Conservation (phyloP, 78 protist species). For the Protostelium mycophagum region DNA sequence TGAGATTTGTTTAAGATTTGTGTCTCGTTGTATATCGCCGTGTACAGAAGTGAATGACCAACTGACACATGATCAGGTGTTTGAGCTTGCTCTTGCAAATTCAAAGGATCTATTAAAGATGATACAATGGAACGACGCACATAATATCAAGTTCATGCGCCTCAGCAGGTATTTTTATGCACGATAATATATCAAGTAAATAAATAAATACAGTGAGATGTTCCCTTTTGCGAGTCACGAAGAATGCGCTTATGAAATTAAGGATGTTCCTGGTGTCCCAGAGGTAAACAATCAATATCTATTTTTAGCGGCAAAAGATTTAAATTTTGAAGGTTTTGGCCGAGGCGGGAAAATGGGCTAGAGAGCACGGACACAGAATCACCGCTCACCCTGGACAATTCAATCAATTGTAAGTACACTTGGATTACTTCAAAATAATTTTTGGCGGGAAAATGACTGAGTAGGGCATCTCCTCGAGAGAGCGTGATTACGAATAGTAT, state of each 20-base stretch:
- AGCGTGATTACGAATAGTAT: background rate
- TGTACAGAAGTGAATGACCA: background rate
- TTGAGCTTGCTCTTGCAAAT: background rate
- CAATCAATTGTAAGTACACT: background rate
- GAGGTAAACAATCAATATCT: background rate
- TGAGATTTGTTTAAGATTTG: too few relatives aligned
- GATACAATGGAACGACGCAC: background rate
- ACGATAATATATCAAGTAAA: too few relatives aligned
- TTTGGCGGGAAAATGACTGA: background rate
- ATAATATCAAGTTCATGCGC: background rate
- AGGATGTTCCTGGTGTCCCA: background rate
- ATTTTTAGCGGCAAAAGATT: background rate
- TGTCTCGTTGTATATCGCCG: too few relatives aligned
- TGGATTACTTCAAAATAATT: background rate
- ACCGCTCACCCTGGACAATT: background rate
- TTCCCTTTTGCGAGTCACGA: background rate
- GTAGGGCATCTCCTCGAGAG: background rate
- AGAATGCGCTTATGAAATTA: background rate
- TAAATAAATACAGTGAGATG: too few relatives aligned
- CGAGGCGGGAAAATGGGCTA: background rate
- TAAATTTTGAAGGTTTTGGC: background rate
- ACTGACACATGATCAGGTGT: background rate
- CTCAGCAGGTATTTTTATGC: too few relatives aligned
- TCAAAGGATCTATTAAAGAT: background rate
- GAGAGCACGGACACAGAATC: background rate